Evolutionary conservation across 305 asterid genomes (phyloP), one percentile per base, ranked within the genome.

Genomic region (Nicotiana rustica): DNA sequence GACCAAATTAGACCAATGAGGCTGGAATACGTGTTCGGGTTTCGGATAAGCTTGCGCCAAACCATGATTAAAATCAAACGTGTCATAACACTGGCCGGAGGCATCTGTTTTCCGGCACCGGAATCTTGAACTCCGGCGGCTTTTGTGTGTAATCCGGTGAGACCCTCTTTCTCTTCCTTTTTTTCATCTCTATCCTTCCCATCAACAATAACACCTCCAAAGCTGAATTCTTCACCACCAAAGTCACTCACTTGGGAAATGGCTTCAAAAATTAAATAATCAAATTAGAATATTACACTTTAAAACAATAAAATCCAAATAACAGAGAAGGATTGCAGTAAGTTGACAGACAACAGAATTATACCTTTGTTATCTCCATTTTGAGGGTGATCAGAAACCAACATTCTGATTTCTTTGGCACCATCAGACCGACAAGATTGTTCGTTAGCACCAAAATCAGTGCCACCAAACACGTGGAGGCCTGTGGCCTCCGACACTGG

Each of bases 41-140:
- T 96, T 18, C 99, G 91, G 86, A 96, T 94, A 79, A 96, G 99
- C 81, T 94, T 96, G 5, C 99, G 97, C 98, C 99, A 96, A 36
- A 96, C 99, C 99, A 96, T 96, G 82, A 94, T 96, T 88, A 96
- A 82, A 82, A 96, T 96, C 15, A 96, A 93, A 25, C 99, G 93
- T 0, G 98, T 96, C 97, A 96, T 94, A 4, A 96, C 99, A 31
- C 99, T 94, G 0, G 99, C 90, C 65, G 99, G 99, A 10, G 99
- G 99, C 99, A 96, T 93, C 1, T 88, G 92, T 87, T 93, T 96
- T 8, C 84, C 89, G 69, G 75, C 77, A 0, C 89, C 94, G 38
- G 85, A 62, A 5, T 90, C 97, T 44, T 81, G 84, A 3, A 73
- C 87, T 21, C 89, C 94, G 64, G 85, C 84, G 0, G 36, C 38